Evolutionary conservation across 1,284 basidiomycete genomes (phyloP), one percentile per base, ranked within the genome.

Genomic region (Boletus sp.): DNA sequence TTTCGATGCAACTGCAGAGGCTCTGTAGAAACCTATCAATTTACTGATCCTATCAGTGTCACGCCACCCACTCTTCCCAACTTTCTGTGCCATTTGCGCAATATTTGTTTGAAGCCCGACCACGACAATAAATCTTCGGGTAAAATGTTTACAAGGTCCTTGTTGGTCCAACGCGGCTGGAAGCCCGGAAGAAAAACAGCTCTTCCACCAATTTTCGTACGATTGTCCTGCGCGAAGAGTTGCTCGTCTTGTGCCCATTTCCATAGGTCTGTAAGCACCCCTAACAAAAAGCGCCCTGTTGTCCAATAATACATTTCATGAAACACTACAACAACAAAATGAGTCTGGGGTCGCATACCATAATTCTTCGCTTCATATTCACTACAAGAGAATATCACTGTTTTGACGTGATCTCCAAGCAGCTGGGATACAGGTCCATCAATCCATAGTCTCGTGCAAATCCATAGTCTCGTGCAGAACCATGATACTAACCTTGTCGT

Each of bases 361-460:
- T 94, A 94, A 68, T 97, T 99, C 48, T 88, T 82, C 7, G 94
- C 94, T 69, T 99, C 95, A 58, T 91, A 92, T 71, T 96, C 95
- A 44, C 93, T 96, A 59, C 91, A 94, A 1, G 90, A 88, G 65
- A 94, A 97, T 22, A 98, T 76, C 9, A 94, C 79, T 8, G 86
- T 83, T 38, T 90, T 86, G 38, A 94, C 77, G 56, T 91, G 84
- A 52, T 93, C 88, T 27, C 86, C 83, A 45, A 96, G 82, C 23
- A 95, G 73, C 82, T 93, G 60, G 14, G 20, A 23, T 36, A 17
- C 33, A 32, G 38, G 23, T 22, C 33, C 19, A 50, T 62, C 25
- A 59, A 48, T 46, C 30, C 46, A 23, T 23, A 23, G 14, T 35
- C 26, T 22, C 16, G 16, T 38, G 6, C 19, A 45, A 19, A 45